phyloP scores from a whole-genome alignment of 2,329 filamentous ascomycete genomes.

The Nothophaeocryptopus gaeumannii region DNA sequence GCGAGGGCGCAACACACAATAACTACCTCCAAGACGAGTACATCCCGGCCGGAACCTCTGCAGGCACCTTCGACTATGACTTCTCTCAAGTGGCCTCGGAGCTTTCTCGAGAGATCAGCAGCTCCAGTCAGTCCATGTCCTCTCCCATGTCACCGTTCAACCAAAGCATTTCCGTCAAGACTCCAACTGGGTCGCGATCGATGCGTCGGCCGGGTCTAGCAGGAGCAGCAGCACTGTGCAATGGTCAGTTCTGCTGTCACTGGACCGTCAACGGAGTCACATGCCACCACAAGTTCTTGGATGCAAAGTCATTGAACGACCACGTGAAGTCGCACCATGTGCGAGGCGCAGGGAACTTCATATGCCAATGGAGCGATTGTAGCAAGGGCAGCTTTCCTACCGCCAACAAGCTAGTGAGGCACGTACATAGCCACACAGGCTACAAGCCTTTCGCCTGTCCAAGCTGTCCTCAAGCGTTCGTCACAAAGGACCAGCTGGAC shows the following conservation, averaged over 20 bases:
- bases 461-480: constrained; percentile 58
- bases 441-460: constrained; percentile 47
- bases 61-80: background rate
- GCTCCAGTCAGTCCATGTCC: constrained; percentile 2
- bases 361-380: constrained; percentile 52
- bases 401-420: constrained; percentile 57
- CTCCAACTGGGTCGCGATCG: constrained; percentile 19
- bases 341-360: constrained; percentile 35
- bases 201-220: constrained; percentile 26
- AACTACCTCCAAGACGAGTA: no score
- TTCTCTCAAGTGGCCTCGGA: constrained; percentile 1
- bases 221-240: constrained; percentile 27
- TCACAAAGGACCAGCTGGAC: constrained; percentile 64
- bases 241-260: constrained; percentile 31
- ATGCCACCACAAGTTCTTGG: constrained; percentile 38
- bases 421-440: constrained; percentile 64
- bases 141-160: constrained; percentile 7
- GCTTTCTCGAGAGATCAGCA: constrained; percentile 4
- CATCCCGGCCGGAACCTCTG: background rate
- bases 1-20: no score
- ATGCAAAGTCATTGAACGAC: constrained; percentile 53
- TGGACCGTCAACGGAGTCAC: constrained; percentile 24
- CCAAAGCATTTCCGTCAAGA: constrained; percentile 18
- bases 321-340: constrained; percentile 54
- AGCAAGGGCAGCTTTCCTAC: constrained; percentile 43